These are phyloP conservation scores for Spizellomyces sp. DNA, from an alignment of 192 early-diverging fungal genomes.

Conservation along the genomic window DNA sequence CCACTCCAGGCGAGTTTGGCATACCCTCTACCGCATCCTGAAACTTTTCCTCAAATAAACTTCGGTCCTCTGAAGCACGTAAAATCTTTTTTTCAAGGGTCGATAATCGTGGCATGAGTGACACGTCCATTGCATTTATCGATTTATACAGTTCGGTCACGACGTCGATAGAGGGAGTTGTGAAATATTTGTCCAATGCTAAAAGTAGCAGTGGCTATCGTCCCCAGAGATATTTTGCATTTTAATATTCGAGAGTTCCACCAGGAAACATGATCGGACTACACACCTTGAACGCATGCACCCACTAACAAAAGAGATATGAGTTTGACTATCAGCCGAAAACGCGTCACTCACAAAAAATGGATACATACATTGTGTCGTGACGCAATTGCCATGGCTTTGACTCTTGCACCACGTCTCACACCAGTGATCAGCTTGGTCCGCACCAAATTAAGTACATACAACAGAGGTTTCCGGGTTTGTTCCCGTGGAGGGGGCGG, in stretches of 20 bases:
- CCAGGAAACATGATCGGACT: not conserved
- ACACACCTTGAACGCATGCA: slow-evolving; percentile 78
- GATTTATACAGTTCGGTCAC: slow-evolving; percentile 79
- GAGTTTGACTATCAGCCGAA: not conserved
- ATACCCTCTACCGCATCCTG: slow-evolving; percentile 30
- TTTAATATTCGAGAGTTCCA: not conserved
- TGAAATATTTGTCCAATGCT: slow-evolving; percentile 91
- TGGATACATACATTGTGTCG: slow-evolving; percentile 56
- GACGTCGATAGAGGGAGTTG: slow-evolving; percentile 69
- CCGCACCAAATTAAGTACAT: slow-evolving; percentile 90
- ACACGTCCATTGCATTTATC: slow-evolving; percentile 84
- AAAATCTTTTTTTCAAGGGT: slow-evolving; percentile 82
- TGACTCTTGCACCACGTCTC: slow-evolving; percentile 85
- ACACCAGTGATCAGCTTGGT: slow-evolving; percentile 85
- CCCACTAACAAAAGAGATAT: slow-evolving; percentile 51
- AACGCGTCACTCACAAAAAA: not conserved
- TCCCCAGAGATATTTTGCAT: not conserved
- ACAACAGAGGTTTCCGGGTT: slow-evolving; percentile 63
- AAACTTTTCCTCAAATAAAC: slow-evolving; percentile 86
- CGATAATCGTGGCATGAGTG: slow-evolving; percentile 75
- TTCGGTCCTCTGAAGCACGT: slow-evolving; percentile 79
- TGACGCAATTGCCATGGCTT: slow-evolving; percentile 93
- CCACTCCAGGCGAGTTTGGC: not conserved
- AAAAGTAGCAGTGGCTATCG: slow-evolving; percentile 81
- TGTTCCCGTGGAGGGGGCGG: slow-evolving; percentile 1